Percentiles rank a stretch among this genome's conserved stretches.
Evolutionary conservation across 257 asterid species (phyloP).

Genomic region (Knoxia roxburghii): DNA sequence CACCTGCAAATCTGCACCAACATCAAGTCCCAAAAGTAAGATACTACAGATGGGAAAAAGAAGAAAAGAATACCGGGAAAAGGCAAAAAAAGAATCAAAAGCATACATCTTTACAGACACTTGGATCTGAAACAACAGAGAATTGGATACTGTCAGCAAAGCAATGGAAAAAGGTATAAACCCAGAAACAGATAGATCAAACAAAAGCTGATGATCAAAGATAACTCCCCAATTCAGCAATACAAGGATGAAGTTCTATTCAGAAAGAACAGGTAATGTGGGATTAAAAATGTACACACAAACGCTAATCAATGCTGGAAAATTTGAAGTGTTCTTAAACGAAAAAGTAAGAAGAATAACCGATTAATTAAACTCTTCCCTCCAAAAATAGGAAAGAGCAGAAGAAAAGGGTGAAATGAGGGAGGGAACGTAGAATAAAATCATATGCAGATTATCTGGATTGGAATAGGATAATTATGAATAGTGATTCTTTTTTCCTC

Average conservation of each 20-base stretch:
- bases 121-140: conserved; percentile 43
- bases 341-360: conserved; percentile 13
- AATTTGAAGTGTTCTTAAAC: conserved; percentile 8
- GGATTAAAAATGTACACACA: background rate
- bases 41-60: conserved; percentile 35
- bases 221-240: conserved; percentile 2
- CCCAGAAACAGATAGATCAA: conserved; percentile 37
- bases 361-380: conserved; percentile 17
- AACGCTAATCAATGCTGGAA: background rate
- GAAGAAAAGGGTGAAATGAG: conserved; percentile 13
- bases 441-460: conserved; percentile 16
- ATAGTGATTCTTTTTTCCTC: conserved; percentile 17
- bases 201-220: conserved; percentile 13
- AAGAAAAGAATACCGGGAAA: conserved; percentile 31
- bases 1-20: conserved; percentile 46
- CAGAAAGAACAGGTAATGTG: background rate
- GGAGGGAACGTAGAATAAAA: conserved; percentile 29
- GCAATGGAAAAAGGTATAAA: conserved; percentile 27
- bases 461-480: conserved; percentile 19
- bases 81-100: conserved; percentile 37
- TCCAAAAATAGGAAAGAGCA: conserved; percentile 24
- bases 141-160: conserved; percentile 29
- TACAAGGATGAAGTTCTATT: background rate
- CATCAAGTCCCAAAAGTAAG: conserved; percentile 39
- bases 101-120: conserved; percentile 55